Evolutionary conservation across 345 rosid species (phyloP).

Genomic region (Hevea brasiliensis): DNA sequence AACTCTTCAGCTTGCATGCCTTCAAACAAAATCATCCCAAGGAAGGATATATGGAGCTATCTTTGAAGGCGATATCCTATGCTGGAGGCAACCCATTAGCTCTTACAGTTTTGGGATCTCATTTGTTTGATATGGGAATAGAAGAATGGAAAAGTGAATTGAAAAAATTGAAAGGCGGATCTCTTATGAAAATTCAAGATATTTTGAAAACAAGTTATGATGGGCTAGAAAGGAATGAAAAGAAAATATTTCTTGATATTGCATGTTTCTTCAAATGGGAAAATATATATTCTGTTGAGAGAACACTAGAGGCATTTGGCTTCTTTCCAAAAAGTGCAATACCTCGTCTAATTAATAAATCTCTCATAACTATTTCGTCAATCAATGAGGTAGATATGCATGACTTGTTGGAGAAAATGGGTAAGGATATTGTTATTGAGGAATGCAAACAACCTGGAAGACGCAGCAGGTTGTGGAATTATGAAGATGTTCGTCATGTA

Average conservation of each 20-base stretch:
- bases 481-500: too few species aligned
- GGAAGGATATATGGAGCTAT: not conserved
- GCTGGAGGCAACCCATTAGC: constrained; percentile 8
- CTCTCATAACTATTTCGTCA: not conserved
- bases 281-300: not conserved
- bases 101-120: constrained; percentile 7
- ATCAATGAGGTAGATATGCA: too few species aligned
- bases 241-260: not conserved
- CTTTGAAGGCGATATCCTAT: not conserved
- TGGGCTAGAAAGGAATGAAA: too few species aligned
- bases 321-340: not conserved
- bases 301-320: not conserved
- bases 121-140: not conserved
- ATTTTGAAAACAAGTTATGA: constrained; percentile 9
- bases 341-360: not conserved
- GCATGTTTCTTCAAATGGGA: not conserved
- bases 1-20: not conserved
- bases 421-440: not conserved
- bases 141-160: not conserved
- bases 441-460: not conserved
- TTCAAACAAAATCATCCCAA: not conserved
- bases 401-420: too few species aligned
- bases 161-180: not conserved
- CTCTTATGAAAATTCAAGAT: not conserved
- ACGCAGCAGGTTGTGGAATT: too few species aligned